These are phyloP conservation scores for Psilocybe azurescens DNA, from an alignment of 768 basidiomycete genomes.

Conservation along the genomic window DNA sequence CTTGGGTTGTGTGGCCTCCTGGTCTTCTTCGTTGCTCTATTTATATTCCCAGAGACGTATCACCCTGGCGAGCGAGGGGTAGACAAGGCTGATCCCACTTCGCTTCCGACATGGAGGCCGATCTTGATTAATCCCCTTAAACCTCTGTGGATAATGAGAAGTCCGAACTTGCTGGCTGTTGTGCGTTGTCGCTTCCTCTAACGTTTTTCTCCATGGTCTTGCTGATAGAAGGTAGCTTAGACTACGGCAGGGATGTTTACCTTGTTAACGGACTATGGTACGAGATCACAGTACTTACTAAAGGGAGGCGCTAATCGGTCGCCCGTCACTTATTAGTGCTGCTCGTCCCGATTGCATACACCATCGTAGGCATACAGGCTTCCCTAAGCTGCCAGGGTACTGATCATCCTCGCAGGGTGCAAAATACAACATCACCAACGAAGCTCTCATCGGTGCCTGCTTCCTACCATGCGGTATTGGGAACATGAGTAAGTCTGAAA, in stretches of 20 bases:
- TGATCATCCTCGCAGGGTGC: conserved; percentile 46
- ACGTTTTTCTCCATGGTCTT: not conserved
- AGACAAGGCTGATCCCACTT: conserved; percentile 43
- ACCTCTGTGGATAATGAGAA: conserved; percentile 54
- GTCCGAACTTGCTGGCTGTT: conserved; percentile 61
- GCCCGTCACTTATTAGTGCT: conserved; percentile 38
- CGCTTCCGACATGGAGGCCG: conserved; percentile 32
- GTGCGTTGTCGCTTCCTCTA: conserved; percentile 41
- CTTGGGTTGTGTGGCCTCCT: conserved; percentile 47
- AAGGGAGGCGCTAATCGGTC: not conserved
- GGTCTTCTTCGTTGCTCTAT: conserved; percentile 42
- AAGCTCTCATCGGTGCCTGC: conserved; percentile 62
- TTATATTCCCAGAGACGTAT: conserved; percentile 68
- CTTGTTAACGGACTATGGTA: conserved; percentile 48
- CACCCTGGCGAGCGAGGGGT: conserved; percentile 63
- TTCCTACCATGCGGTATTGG: conserved; percentile 67
- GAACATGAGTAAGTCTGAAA: conserved; percentile 52
- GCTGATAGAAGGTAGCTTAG: conserved; percentile 20
- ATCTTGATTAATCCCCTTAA: conserved; percentile 64
- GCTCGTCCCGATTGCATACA: conserved; percentile 68
- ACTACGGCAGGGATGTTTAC: conserved; percentile 34
- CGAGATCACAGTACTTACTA: conserved; percentile 9
- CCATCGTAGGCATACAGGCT: conserved; percentile 53
- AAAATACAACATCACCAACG: conserved; percentile 59
- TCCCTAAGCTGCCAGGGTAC: not conserved